Base-by-base conservation (phyloP, 768 basidiomycete species). In the Lactifluus piperatus region DNA sequence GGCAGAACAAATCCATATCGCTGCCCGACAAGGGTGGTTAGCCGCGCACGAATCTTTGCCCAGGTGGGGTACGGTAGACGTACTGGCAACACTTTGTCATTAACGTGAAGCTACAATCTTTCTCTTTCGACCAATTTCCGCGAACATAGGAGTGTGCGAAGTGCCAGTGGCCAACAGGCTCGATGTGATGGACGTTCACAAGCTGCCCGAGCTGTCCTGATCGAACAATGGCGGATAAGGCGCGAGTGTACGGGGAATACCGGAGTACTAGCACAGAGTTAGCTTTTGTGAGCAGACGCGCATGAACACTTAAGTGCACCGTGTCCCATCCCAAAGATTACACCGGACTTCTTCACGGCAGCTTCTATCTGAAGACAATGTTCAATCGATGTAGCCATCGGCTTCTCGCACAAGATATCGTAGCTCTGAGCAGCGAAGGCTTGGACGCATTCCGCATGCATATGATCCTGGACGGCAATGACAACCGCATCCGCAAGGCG, bases 21-120 rank as follows among this genome's bases (percentile, higher is more conserved):
- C 91, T 93, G 67, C 11, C 26, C 20, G 11, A 7, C 14, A 9
- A 8, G 30, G 10, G 57, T 26, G 51, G 13, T 29, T 11, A 48
- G 41, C 26, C 34, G 39, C 64, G 47, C 13, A 41, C 41, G 24
- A 30, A 20, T 29, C 24, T 30, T 39, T 54, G 39, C 26, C 57
- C 58, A 43, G 20, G 18, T 39, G 10, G 2, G 36, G 26, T 43
- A 11, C 26, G 5, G 49, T 41, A 41, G 53, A 50, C 84, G 67
- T 70, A 91, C 90, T 94, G 92, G 80, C 88, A 94, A 64, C 84
- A 84, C 75, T 94, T 94, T 18, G 91, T 86, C 85, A 94, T 83
- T 52, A 94, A 78, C 14, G 86, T 83, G 70, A 94, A 94, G 24
- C 83, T 85, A 64, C 87, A 86, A 6, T 77, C 73, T 3, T 73